phyloP scores from a whole-genome alignment of 257 asterid genomes.

The Forsythia viridissima region DNA sequence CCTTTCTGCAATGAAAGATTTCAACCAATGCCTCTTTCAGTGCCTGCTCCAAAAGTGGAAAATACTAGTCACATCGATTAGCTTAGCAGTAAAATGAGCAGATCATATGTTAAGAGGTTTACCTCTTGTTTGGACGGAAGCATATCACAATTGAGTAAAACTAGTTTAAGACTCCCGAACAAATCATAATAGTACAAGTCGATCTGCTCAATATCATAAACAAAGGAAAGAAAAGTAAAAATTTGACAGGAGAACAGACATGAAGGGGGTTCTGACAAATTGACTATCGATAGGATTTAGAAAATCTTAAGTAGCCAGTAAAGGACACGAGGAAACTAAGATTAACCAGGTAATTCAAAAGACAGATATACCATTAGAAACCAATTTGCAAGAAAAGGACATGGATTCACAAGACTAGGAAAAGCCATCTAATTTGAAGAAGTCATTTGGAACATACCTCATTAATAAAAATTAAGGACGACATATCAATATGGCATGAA shows the following conservation, averaged over 20 bases:
- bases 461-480: slow-evolving; percentile 66
- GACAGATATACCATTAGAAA: slow-evolving; percentile 5
- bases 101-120: slow-evolving; percentile 4
- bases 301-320: neutral
- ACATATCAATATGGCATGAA: slow-evolving; percentile 68
- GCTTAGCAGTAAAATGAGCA: slow-evolving; percentile 28
- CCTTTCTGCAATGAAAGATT: slow-evolving; percentile 69
- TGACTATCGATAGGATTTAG: neutral
- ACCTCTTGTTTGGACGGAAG: slow-evolving; percentile 78
- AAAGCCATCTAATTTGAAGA: slow-evolving; percentile 1
- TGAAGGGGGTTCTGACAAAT: neutral
- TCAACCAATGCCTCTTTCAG: slow-evolving; percentile 71
- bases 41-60: slow-evolving; percentile 47
- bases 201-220: slow-evolving; percentile 47
- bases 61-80: slow-evolving; percentile 20
- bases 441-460: slow-evolving; percentile 49
- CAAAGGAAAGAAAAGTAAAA: slow-evolving; percentile 11
- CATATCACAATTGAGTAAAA: slow-evolving; percentile 53
- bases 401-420: neutral
- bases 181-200: slow-evolving; percentile 73
- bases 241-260: neutral
- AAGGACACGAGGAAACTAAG: neutral
- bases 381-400: neutral
- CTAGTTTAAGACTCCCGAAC: slow-evolving; percentile 81
- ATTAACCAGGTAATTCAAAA: slow-evolving; percentile 4